Evolutionary conservation across 352 stramenopile genomes (phyloP), one percentile per base, ranked within the genome.

Genomic region (Phytophthora ohioensis): DNA sequence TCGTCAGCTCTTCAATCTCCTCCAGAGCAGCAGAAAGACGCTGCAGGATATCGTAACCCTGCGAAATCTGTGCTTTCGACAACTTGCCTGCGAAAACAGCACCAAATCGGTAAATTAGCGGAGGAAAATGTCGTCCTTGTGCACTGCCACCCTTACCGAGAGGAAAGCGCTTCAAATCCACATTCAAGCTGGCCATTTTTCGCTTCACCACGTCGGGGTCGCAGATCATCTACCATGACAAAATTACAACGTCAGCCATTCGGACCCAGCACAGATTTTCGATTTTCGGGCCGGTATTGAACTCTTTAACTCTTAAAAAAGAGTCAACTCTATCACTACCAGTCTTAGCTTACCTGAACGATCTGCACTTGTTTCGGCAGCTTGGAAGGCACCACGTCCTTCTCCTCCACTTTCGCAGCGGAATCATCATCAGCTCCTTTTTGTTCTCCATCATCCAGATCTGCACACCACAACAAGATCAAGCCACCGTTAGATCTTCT

Each of bases 31-130:
- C 58, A 1, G 82, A 84, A 43, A 92, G 68, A 48, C 75, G 65
- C 58, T 92, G 77, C 36, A 92, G 39, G 39, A 90, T 79, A 5
- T 68, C 48, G 57, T 91, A 91, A 5, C 82, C 84, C 51, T 86
- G 80, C 2, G 80, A 84, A 58, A 92, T 90, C 60, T 92, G 82
- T 7, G 78, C 32, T 53, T 88, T 88, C 0, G 84, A 90, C 6
- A 90, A 55, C 46, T 75, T 79, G 5, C 75, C 72, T 82, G 42
- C 34, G 54, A 52, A 49, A 13, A 21, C 8, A 27, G 21, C 21
- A 27, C 21, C 21, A 27, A 27, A 27, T 27, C 21, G 21, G 21
- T 27, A 11, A 32, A 31, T 57, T 57, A 68, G 39, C 32, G 8
- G 15, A 36, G 7, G 34, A 38, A n/a, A 11, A 11, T n/a, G 13